Percentiles rank a stretch among this genome's conserved stretches.
Conservation (phyloP, 75 land plant genomes). For the Adiantum capillusveneris region DNA sequence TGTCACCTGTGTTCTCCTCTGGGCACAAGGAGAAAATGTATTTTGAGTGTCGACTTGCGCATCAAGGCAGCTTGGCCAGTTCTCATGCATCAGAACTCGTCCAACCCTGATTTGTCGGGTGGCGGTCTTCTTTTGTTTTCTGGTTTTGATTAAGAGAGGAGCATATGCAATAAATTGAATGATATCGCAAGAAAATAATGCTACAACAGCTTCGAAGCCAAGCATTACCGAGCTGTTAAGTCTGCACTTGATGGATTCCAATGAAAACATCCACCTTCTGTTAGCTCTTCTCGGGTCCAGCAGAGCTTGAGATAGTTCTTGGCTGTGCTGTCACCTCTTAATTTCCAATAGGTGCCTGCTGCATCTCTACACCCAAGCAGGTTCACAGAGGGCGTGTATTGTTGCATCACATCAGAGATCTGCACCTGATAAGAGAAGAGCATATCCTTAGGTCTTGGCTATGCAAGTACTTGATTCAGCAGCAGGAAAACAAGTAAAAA, state of each 20-base stretch:
- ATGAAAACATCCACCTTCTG: conserved; percentile 3
- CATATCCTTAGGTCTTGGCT: too few species aligned
- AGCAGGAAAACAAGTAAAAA: too few species aligned
- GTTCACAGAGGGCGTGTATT: neutral
- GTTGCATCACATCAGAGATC: neutral
- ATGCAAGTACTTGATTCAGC: too few species aligned
- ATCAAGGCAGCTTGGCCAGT: neutral
- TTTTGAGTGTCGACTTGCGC: neutral
- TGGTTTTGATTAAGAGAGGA: too few species aligned
- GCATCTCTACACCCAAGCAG: conserved; percentile 2
- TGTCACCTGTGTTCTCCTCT: too few species aligned
- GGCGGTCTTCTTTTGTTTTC: neutral
- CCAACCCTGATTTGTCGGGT: neutral
- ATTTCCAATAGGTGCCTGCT: conserved; percentile 6
- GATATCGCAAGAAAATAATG: too few species aligned
- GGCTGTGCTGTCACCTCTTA: neutral
- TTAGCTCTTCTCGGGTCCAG: conserved; percentile 9
- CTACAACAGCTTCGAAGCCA: too few species aligned
- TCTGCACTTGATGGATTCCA: conserved; percentile 8
- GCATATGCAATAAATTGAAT: too few species aligned
- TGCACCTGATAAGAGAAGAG: neutral
- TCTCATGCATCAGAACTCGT: neutral
- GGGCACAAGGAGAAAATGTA: neutral
- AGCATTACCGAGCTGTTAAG: too few species aligned
- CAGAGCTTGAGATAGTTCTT: neutral